Base-by-base conservation (phyloP, 805 yeast species). In the Yamadazyma scolyti region DNA sequence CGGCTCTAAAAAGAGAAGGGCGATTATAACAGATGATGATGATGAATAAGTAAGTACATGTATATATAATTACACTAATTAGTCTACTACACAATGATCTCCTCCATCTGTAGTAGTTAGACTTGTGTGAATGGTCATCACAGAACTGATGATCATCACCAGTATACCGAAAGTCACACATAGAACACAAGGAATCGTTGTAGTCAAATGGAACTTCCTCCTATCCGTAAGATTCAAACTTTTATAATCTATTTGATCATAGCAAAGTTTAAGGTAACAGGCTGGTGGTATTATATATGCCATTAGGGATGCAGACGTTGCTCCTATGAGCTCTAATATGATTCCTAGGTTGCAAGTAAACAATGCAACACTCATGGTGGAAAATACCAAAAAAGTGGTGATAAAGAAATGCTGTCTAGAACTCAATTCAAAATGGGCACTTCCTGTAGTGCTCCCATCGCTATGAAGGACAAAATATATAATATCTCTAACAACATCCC, bases 241-340 rank as follows among this genome's bases (percentile, higher is more conserved):
- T 35, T 36, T 25, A 63, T 40, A 44, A 67, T 75, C 38, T 45
- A 59, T 32, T 50, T 61, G 42, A 22, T 53, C 56, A 64, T 61
- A 35, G 0, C 87, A 73, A 46, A 89, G 69, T 40, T 80, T 77
- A 39, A 87, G 54, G 46, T 72, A 83, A 46, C 96, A 89, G 52
- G 81, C 53, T 3, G 96, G 96, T 0, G 97, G 97, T 11, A 89
- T 61, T 14, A 89, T 86, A 52, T 85, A 89, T 0, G 97, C 97
- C 82, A 90, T 80, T 22, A 84, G 65, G 12, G 95, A 86, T 0
- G 97, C 97, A 0, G 95, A 82, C 0, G 95, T 82, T 0, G 96
- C 89, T 2, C 97, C 97, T 19, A 87, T 88, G 3, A 89, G 67
- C 50, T 90, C 97, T 23, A 89, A 65, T 17, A 90, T 80, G 9